Evolutionary conservation across 805 yeast species (phyloP).

Genomic region (Myxozyma mucilagina): DNA sequence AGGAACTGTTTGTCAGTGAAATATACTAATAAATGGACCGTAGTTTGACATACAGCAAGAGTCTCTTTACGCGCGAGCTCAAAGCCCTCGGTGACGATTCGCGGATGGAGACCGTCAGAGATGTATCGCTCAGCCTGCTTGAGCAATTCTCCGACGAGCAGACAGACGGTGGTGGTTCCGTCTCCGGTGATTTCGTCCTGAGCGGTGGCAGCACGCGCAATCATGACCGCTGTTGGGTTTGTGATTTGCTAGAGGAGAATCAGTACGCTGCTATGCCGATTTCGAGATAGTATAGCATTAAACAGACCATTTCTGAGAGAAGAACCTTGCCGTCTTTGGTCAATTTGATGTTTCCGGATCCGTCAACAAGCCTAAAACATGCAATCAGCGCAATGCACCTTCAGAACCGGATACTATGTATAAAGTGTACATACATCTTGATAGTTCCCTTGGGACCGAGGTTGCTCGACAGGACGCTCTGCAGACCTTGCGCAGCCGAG

Average conservation of each 20-base stretch:
- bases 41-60: constrained; percentile 43
- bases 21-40: too few relatives aligned
- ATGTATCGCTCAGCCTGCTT: constrained; percentile 92
- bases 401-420: background rate
- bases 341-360: constrained; percentile 90
- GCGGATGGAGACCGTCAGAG: constrained; percentile 93
- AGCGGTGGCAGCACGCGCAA: constrained; percentile 96
- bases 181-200: constrained; percentile 99
- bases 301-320: constrained; percentile 71
- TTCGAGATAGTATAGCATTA: background rate
- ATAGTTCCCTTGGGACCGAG: constrained; percentile 96
- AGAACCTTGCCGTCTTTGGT: constrained; percentile 97
- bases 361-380: constrained; percentile 67
- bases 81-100: constrained; percentile 92
- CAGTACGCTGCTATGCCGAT: background rate
- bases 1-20: constrained; percentile 49
- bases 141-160: constrained; percentile 89
- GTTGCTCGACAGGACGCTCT: constrained; percentile 85
- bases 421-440: constrained; percentile 58
- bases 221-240: constrained; percentile 84
- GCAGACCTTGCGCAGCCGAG: constrained; percentile 95
- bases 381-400: too few relatives aligned
- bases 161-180: constrained; percentile 94
- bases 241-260: constrained; percentile 65
- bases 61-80: constrained; percentile 82